Percentiles rank a stretch among this genome's conserved stretches.
phyloP scores from a whole-genome alignment of 1,284 basidiomycete genomes.

The Tylopilus sp. region DNA sequence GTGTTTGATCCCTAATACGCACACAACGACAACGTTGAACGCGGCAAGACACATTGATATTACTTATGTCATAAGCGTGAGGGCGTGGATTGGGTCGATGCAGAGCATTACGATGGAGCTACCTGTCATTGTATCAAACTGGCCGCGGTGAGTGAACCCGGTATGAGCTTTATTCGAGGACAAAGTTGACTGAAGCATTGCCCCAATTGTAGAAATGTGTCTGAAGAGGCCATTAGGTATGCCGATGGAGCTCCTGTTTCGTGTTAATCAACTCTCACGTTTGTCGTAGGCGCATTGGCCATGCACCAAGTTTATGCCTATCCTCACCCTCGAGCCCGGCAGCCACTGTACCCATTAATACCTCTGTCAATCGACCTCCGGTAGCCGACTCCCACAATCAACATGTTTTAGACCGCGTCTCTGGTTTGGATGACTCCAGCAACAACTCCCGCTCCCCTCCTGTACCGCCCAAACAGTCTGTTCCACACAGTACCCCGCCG shows the following conservation, averaged over 20 bases:
- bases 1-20: slow-evolving; percentile 63
- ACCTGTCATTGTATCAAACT: slow-evolving; percentile 75
- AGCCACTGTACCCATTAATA: slow-evolving; percentile 28
- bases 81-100: slow-evolving; percentile 70
- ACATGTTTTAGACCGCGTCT: slow-evolving; percentile 3
- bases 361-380: slow-evolving; percentile 19
- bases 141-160: slow-evolving; percentile 60
- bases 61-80: slow-evolving; percentile 71
- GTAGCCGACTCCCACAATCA: slow-evolving; percentile 23
- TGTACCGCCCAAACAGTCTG: slow-evolving; percentile 9
- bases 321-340: slow-evolving; percentile 25
- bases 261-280: not conserved
- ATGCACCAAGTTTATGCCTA: slow-evolving; percentile 59
- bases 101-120: slow-evolving; percentile 65
- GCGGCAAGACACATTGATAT: slow-evolving; percentile 79
- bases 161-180: not conserved
- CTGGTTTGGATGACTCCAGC: slow-evolving; percentile 11
- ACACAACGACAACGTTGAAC: slow-evolving; percentile 72
- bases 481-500: slow-evolving; percentile 35
- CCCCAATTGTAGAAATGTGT: slow-evolving; percentile 47
- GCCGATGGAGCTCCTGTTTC: slow-evolving; percentile 5
- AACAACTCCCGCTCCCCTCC: slow-evolving; percentile 6
- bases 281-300: slow-evolving; percentile 60
- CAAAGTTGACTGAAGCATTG: not conserved
- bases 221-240: slow-evolving; percentile 62